phyloP scores from a whole-genome alignment of 1,284 basidiomycete species.

The Tilletia setariae region DNA sequence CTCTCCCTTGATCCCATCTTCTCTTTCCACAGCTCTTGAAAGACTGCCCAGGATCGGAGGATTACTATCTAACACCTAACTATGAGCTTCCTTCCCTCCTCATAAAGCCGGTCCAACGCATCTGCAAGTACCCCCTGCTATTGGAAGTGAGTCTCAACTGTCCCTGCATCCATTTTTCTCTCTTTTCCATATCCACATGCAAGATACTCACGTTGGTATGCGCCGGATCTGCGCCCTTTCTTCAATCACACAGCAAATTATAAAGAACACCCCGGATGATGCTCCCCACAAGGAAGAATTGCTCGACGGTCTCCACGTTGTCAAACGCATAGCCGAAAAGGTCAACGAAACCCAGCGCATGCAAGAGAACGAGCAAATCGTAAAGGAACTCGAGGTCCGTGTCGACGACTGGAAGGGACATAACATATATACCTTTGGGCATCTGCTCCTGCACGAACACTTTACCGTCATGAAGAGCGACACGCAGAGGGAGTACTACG shows the following conservation, averaged over 20 bases:
- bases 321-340: constrained; percentile 88
- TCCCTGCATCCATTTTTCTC: constrained; percentile 1
- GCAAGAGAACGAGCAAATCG: constrained; percentile 77
- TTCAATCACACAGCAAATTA: constrained; percentile 48
- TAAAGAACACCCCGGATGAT: constrained; percentile 63
- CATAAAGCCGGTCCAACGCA: constrained; percentile 73
- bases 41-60: constrained; percentile 41
- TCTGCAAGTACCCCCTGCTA: constrained; percentile 72
- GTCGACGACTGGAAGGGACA: constrained; percentile 99
- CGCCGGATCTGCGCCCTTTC: neutral
- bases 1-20: neutral
- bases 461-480: constrained; percentile 96
- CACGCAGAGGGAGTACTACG: constrained; percentile 94
- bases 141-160: constrained; percentile 44
- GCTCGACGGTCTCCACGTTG: constrained; percentile 74
- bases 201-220: constrained; percentile 16
- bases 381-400: constrained; percentile 79
- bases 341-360: constrained; percentile 91
- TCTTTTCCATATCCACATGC: constrained; percentile 30
- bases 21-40: constrained; percentile 30
- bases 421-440: constrained; percentile 86
- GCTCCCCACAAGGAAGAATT: constrained; percentile 67
- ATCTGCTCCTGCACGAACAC: constrained; percentile 85
- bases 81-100: constrained; percentile 79
- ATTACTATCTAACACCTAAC: constrained; percentile 55